Base-by-base conservation (phyloP, 139 green algal genomes). In the Haematococcus lacustris region DNA sequence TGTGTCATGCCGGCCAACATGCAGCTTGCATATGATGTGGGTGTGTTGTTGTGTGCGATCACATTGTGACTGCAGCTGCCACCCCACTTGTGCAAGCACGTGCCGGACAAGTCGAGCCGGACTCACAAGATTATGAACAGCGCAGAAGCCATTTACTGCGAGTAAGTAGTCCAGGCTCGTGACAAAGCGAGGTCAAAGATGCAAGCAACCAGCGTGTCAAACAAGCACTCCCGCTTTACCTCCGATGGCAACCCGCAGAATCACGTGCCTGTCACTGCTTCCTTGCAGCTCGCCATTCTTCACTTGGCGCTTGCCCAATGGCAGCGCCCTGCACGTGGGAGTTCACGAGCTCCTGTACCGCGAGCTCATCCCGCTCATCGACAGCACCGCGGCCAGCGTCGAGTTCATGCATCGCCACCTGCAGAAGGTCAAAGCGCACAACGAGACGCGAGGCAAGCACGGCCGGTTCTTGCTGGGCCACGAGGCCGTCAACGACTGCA, bases 391-490 rank as follows among this genome's bases (percentile, higher is more conserved):
- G 32, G 17, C 71, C 2, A 69, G 34, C 51, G 5, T 79, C 4
- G 79, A 85, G 71, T 79, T 75, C 75, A 73, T 85, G 57, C 60
- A 78, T 28, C 1, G 25, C 43, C 78, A 79, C 73, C 62, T 80
- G 61, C 70, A 63, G 5, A 78, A 76, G 72, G 73, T 78, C 34
- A 51, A 47, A 3, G 65, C 73, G 2, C 66, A 78, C 59, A 84
- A 84, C 71, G 74, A 67, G 33, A 57, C 66, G 2, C 71, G 69
- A 28, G 61, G 66, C 57, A 65, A 68, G 39, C 38, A 85, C 35
- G 79, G 79, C 25, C 79, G 79, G 51, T 85, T 85, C 75, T 67
- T 85, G 43, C 47, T 85, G 32, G 79, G 79, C 9, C 79, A 85
- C 37, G 50, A 76, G 37, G 37, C 65, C 17, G 79, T 80, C 13